Base-by-base conservation (phyloP, 1,284 basidiomycete species). In the Papiliotrema laurentii region DNA sequence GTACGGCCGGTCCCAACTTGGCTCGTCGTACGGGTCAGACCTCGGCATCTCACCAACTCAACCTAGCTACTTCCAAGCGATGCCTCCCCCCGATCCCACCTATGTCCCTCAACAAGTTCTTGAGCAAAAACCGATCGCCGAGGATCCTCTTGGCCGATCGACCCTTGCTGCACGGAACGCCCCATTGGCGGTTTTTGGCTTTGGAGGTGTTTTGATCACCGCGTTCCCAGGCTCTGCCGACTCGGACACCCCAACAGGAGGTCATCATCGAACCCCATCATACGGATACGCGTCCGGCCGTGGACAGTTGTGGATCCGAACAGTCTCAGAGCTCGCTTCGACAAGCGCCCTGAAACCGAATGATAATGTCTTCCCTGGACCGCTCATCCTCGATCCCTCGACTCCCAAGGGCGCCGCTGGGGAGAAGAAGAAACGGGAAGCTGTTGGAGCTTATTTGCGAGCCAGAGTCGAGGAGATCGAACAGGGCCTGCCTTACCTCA, bases 141-240 rank as follows among this genome's bases (percentile, higher is more conserved):
- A 92, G 62, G 89, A 93, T 68, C 86, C 87, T 7, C 76, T 92
- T 1, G 83, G 85, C 34, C 80, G 91, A 49, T 83, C 84, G 26
- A 79, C 83, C 5, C 79, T 81, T 44, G 80, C 54, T 1, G 70
- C 71, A 4, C 59, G 66, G 7, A 64, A 83, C 37, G 81, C 85
- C 2, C 92, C 91, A 0, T 77, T 94, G 18, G 78, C 92, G 47
- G 85, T 81, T 53, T 94, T 96, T 61, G 92, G 92, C 0, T 91
- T 92, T 64, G 89, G 89, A 25, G 92, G 91, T 13, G 85, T 85
- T 61, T 63, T 94, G 43, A 79, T 93, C 11, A 85, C 87, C 6
- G 90, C 86, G 66, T 93, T 93, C 77, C 89, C 92, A 50, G 82
- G 81, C 9, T 78, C 82, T 13, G 77, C 80, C 2, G 79, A 80